Percentiles rank a stretch among this genome's conserved stretches.
These are phyloP conservation scores for Hyaloscypha variabilis DNA, from an alignment of 495 filamentous ascomycete species.

Conservation along the genomic window DNA sequence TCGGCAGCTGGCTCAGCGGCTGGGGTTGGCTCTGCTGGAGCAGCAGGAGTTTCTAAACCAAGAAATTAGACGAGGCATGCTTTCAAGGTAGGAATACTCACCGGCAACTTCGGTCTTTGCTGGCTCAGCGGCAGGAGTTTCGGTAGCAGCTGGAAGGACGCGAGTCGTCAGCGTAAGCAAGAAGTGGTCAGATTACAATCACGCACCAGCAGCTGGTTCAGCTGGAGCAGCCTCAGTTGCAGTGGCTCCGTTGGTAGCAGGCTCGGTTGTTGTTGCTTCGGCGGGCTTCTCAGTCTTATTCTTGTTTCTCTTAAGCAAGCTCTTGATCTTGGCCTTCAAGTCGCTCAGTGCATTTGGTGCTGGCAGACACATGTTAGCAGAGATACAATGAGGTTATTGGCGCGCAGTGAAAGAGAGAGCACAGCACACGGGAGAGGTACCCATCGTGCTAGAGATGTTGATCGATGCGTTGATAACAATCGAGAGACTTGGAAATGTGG, in stretches of 20 bases:
- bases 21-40: constrained; percentile 17
- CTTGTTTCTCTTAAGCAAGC: constrained; percentile 47
- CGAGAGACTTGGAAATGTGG: background rate
- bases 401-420: background rate
- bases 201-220: background rate
- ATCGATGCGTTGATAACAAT: background rate
- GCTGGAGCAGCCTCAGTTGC: constrained; percentile 16
- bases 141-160: background rate
- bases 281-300: constrained; percentile 29
- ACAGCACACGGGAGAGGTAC: background rate
- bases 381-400: background rate
- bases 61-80: constrained; percentile 13
- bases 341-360: constrained; percentile 38
- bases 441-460: constrained; percentile 3
- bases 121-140: constrained; percentile 37
- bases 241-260: constrained; percentile 11
- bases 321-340: constrained; percentile 56
- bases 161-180: background rate
- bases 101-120: constrained; percentile 35
- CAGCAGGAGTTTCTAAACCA: constrained; percentile 3
- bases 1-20: constrained; percentile 17
- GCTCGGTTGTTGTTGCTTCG: constrained; percentile 17
- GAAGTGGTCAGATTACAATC: background rate
- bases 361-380: constrained; percentile 22
- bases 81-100: constrained; percentile 14